Percentiles rank a stretch among this genome's conserved stretches.
These are phyloP conservation scores for Kurtzmaniella cleridarum DNA, from an alignment of 805 yeast genomes.

Conservation along the genomic window DNA sequence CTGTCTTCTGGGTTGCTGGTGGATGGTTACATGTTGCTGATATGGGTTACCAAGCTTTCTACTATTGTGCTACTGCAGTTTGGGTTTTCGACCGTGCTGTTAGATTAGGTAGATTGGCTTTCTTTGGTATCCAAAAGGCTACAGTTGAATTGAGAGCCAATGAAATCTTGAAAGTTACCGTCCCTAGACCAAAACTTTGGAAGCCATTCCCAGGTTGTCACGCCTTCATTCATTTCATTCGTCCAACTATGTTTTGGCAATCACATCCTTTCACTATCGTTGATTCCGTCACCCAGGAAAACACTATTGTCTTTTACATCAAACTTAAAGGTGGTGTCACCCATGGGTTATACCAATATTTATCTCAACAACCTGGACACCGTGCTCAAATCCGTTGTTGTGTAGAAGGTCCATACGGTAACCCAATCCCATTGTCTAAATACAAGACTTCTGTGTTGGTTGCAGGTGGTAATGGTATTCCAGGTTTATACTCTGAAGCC, in stretches of 20 bases:
- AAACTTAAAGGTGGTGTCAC: slow-evolving; percentile 35
- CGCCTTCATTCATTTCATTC: slow-evolving; percentile 35
- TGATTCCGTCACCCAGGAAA: slow-evolving; percentile 11
- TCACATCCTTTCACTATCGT: slow-evolving; percentile 42
- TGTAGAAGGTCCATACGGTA: slow-evolving; percentile 40
- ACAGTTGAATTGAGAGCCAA: slow-evolving; percentile 34
- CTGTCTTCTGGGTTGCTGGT: slow-evolving; percentile 43
- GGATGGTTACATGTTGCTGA: slow-evolving; percentile 57
- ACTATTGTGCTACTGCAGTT: slow-evolving; percentile 21
- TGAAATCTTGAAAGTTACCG: slow-evolving; percentile 43
- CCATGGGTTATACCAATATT: slow-evolving; percentile 30
- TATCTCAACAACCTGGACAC: slow-evolving; percentile 27
- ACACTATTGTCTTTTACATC: slow-evolving; percentile 42
- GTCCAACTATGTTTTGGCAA: slow-evolving; percentile 40
- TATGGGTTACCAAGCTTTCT: slow-evolving; percentile 25
- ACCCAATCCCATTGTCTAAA: slow-evolving; percentile 22
- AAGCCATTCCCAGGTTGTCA: slow-evolving; percentile 34
- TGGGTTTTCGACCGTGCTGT: slow-evolving; percentile 30
- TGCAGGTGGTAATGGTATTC: slow-evolving; percentile 39
- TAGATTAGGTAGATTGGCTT: slow-evolving; percentile 26
- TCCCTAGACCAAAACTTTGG: slow-evolving; percentile 45
- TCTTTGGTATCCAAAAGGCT: slow-evolving; percentile 36
- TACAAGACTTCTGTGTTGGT: slow-evolving; percentile 23
- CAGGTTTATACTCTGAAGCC: slow-evolving; percentile 33
- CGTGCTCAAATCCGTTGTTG: slow-evolving; percentile 23